Conservation (phyloP, 164 flowering plant genomes). For the Chimonanthus praecox region DNA sequence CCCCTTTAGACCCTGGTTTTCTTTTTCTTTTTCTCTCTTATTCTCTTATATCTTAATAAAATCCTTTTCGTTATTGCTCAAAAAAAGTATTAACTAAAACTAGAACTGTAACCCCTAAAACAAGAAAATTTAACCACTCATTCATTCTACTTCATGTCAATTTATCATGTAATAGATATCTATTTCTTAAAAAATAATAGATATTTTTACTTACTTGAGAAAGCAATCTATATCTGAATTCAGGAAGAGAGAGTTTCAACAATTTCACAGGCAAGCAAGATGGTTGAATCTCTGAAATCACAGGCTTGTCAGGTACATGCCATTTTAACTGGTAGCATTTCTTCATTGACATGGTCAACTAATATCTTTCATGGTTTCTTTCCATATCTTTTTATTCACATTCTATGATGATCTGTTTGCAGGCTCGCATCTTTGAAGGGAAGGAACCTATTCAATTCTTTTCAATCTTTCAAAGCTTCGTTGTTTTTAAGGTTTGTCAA, state of each 20-base stretch:
- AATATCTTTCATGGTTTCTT: background rate
- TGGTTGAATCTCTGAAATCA: constrained; percentile 82
- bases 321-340: background rate
- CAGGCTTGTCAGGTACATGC: constrained; percentile 63
- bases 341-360: constrained; percentile 8
- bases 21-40: too few species aligned
- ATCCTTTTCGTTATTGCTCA: too few species aligned
- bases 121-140: too few species aligned
- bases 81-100: too few species aligned
- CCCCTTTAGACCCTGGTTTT: too few species aligned
- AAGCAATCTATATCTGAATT: constrained; percentile 3
- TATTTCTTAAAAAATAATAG: background rate
- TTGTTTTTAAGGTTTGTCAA: constrained; percentile 65
- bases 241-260: constrained; percentile 86
- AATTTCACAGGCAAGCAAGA: constrained; percentile 65
- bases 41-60: too few species aligned
- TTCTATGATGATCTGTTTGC: constrained; percentile 11
- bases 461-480: constrained; percentile 86
- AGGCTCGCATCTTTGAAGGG: constrained; percentile 92
- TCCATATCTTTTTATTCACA: background rate
- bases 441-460: constrained; percentile 84
- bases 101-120: too few species aligned
- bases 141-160: too few species aligned
- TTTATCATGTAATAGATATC: background rate
- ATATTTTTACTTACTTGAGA: too few species aligned